Conservation (phyloP, 2,329 filamentous ascomycete genomes). For the Diplodia intermedia region DNA sequence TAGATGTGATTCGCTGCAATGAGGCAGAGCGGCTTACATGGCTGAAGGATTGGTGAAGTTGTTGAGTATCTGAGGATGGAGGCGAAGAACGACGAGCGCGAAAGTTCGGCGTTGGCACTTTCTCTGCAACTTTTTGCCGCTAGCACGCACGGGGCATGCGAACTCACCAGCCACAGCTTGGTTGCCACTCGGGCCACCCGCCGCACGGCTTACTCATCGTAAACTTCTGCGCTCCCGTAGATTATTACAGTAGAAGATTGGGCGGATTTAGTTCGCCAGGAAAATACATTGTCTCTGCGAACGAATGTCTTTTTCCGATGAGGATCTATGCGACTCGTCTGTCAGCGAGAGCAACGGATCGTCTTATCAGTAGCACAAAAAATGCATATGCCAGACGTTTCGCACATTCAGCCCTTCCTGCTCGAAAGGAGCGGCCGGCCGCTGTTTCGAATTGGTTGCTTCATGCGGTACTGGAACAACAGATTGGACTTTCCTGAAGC, state of each 20-base stretch:
- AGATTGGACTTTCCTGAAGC: neutral
- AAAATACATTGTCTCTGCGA: too few relatives aligned
- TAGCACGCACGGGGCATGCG: constrained; percentile 5
- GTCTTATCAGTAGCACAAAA: neutral
- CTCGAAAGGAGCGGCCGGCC: neutral
- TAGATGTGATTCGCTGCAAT: neutral
- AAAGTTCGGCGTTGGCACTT: neutral
- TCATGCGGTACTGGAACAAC: neutral
- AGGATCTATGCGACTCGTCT: too few relatives aligned
- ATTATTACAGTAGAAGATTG: too few relatives aligned
- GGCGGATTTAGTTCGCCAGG: too few relatives aligned
- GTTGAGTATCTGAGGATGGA: neutral
- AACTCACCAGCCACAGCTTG: constrained; percentile 6
- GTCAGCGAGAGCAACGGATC: neutral
- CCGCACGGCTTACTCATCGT: too few relatives aligned
- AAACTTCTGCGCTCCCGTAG: too few relatives aligned
- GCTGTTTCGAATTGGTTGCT: neutral
- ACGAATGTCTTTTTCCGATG: too few relatives aligned
- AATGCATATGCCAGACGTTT: too few relatives aligned
- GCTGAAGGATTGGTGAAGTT: neutral
- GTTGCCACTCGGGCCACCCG: neutral
- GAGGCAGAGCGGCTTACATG: neutral
- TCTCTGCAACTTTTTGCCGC: constrained; percentile 8
- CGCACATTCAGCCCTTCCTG: neutral
- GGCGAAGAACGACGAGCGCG: neutral